Evolutionary conservation across 306 rosid genomes (phyloP).

Genomic region (Calophaca sinica): DNA sequence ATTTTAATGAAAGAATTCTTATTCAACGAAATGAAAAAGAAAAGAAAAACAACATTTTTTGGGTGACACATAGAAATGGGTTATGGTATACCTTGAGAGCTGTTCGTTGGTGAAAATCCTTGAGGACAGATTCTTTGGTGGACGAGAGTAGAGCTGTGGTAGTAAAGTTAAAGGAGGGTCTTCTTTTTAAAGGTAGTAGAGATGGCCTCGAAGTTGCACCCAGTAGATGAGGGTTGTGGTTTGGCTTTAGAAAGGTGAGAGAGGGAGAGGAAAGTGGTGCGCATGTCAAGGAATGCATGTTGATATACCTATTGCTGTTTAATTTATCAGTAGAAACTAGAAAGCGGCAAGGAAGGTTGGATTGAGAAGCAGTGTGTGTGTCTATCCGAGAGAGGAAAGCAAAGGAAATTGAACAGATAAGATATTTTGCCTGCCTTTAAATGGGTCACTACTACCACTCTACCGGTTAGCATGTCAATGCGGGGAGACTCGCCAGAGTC

Average conservation of each 20-base stretch:
- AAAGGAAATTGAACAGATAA: conserved; percentile 61
- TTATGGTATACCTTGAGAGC: conserved; percentile 78
- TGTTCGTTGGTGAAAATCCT: conserved; percentile 67
- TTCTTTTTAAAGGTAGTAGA: conserved; percentile 56
- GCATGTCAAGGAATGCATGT: conserved; percentile 69
- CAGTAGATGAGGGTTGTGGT: conserved; percentile 53
- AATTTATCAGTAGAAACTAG: background rate
- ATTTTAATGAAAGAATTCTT: background rate
- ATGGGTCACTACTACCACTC: too few relatives aligned
- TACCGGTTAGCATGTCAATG: too few relatives aligned
- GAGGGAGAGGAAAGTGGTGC: conserved; percentile 62
- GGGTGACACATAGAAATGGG: background rate
- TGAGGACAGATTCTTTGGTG: conserved; percentile 66
- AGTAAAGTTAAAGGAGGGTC: conserved; percentile 45
- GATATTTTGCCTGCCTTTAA: too few relatives aligned
- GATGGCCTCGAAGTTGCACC: conserved; percentile 51
- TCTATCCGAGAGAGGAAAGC: background rate
- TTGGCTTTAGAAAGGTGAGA: conserved; percentile 58
- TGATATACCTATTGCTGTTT: too few relatives aligned
- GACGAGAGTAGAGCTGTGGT: conserved; percentile 68
- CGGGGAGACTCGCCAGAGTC: too few relatives aligned
- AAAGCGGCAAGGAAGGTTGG: conserved; percentile 34
- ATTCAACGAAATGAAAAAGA: background rate
- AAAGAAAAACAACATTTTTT: too few relatives aligned
- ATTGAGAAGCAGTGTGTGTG: conserved; percentile 6